A percentile compares a stretch with the other conserved stretches of the same genome.
Conservation (phyloP, 352 stramenopile genomes). For the Albugo candida region DNA sequence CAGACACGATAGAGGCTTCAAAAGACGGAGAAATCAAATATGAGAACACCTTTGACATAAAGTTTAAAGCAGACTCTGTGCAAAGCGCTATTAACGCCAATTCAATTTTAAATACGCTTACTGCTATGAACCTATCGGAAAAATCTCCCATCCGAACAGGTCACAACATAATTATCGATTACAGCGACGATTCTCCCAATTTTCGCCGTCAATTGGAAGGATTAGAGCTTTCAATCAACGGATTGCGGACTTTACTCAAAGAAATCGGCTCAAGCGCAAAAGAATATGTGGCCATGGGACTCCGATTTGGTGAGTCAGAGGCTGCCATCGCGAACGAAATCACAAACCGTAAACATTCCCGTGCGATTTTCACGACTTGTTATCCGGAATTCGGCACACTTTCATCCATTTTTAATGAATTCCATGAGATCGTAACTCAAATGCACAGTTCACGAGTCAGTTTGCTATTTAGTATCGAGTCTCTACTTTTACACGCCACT, state of each 20-base stretch:
- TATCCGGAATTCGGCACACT: conserved; percentile 44
- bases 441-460: conserved; percentile 68
- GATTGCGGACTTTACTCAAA: conserved; percentile 37
- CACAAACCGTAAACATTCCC: conserved; percentile 51
- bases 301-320: conserved; percentile 46
- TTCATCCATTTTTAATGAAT: conserved; percentile 60
- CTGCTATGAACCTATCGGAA: not conserved
- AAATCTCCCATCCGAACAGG: conserved; percentile 6
- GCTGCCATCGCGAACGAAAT: conserved; percentile 49
- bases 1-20: too few relatives aligned
- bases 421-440: conserved; percentile 63
- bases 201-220: conserved; percentile 60
- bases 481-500: conserved; percentile 43
- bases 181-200: conserved; percentile 74
- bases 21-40: too few relatives aligned
- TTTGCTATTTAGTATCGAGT: conserved; percentile 65
- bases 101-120: too few relatives aligned
- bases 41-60: too few relatives aligned
- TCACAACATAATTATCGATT: conserved; percentile 72
- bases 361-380: conserved; percentile 73
- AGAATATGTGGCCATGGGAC: conserved; percentile 49
- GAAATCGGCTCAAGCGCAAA: conserved; percentile 53
- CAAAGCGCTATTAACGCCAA: too few relatives aligned
- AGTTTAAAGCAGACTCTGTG: too few relatives aligned
- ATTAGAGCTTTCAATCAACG: conserved; percentile 55